Percentiles rank a stretch among this genome's conserved stretches.
Evolutionary conservation across 2,329 filamentous ascomycete genomes (phyloP).

Genomic region (Sclerotinia nivalis): DNA sequence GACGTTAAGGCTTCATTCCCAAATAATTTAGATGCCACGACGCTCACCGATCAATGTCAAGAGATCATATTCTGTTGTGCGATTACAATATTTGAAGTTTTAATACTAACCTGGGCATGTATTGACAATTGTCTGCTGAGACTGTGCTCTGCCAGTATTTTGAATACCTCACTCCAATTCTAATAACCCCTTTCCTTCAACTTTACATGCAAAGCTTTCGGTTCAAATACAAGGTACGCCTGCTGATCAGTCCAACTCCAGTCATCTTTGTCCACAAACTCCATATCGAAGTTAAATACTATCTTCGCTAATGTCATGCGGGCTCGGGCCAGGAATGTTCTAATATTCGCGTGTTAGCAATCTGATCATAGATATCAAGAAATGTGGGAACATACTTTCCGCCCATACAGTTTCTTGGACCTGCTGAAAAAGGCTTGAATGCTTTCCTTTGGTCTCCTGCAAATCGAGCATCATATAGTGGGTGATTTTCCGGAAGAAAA

Average conservation of each 20-base stretch:
- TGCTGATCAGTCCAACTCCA: conserved; percentile 13
- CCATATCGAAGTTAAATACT: conserved; percentile 6
- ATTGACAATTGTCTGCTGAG: not conserved
- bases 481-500: not conserved
- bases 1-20: no score
- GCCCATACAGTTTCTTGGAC: conserved; percentile 5
- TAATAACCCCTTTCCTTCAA: conserved; percentile 1
- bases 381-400: not conserved
- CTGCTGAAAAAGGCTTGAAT: conserved; percentile 8
- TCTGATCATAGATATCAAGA: not conserved
- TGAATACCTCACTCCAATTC: not conserved
- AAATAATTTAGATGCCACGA: not conserved
- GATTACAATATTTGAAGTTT: not conserved
- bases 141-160: not conserved
- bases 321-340: conserved; percentile 4
- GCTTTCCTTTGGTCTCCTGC: conserved; percentile 1
- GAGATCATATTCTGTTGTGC: no score
- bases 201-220: conserved; percentile 5
- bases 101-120: not conserved
- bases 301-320: conserved; percentile 5
- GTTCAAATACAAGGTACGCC: conserved; percentile 15
- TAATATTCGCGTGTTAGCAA: not conserved
- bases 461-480: conserved; percentile 8
- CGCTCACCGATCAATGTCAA: not conserved
- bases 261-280: not conserved